Percentiles rank a stretch among this genome's conserved stretches.
Evolutionary conservation across 345 rosid genomes (phyloP).

Genomic region (Diplotaxis tenuifolia): DNA sequence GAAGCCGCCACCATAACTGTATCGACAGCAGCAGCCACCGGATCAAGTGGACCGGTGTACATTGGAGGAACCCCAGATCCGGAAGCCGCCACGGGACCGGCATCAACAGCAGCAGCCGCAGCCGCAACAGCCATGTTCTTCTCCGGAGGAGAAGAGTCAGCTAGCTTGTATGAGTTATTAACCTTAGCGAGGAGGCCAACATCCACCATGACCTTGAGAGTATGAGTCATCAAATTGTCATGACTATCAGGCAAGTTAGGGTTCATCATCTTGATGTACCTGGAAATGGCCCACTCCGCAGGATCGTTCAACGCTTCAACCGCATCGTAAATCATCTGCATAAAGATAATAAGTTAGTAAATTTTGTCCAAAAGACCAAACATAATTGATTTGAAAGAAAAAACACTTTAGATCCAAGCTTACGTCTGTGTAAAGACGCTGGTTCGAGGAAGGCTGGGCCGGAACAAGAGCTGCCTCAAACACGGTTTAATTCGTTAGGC

Average conservation of each 20-base stretch:
- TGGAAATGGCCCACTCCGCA: slow-evolving; percentile 65
- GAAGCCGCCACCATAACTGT: slow-evolving; percentile 5
- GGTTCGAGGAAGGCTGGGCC: neutral
- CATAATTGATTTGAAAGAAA: neutral
- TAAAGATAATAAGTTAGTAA: neutral
- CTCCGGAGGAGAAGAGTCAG: slow-evolving; percentile 19
- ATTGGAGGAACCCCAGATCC: too few species aligned
- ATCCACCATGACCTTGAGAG: slow-evolving; percentile 57
- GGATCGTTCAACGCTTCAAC: slow-evolving; percentile 62
- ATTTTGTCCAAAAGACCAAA: neutral
- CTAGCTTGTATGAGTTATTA: slow-evolving; percentile 66
- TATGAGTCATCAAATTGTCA: slow-evolving; percentile 54
- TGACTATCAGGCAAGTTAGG: slow-evolving; percentile 57
- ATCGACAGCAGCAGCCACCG: too few species aligned
- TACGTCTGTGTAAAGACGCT: slow-evolving; percentile 33
- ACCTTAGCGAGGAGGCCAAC: slow-evolving; percentile 52
- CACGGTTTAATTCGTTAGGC: neutral
- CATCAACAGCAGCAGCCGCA: slow-evolving; percentile 12
- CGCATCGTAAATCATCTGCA: slow-evolving; percentile 72
- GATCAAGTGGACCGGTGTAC: neutral
- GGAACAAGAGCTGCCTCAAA: neutral
- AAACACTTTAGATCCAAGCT: slow-evolving; percentile 1
- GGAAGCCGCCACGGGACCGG: neutral
- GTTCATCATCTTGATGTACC: slow-evolving; percentile 50
- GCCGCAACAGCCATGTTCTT: too few species aligned